Evolutionary conservation across 345 rosid genomes (phyloP).

Genomic region (Euphorbia peplus): DNA sequence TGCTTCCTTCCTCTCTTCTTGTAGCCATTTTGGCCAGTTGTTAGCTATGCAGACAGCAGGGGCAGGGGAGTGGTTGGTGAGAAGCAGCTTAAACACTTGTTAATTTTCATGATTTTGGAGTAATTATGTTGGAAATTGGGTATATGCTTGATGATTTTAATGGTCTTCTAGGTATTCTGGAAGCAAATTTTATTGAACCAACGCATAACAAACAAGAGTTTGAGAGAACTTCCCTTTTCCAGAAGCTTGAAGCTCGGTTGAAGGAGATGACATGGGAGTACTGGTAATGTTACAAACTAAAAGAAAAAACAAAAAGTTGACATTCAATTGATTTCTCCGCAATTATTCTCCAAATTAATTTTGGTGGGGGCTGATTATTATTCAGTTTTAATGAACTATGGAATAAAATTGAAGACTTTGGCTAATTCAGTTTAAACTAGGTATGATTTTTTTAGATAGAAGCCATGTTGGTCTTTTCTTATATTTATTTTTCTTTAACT

Average conservation of each 20-base stretch:
- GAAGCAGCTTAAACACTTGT: conserved; percentile 29
- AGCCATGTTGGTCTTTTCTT: too few species aligned
- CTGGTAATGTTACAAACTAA: conserved; percentile 45
- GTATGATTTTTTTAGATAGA: too few species aligned
- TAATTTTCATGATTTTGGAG: not conserved
- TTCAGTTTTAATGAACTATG: too few species aligned
- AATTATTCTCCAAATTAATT: not conserved
- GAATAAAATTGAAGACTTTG: not conserved
- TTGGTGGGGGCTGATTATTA: not conserved
- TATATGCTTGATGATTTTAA: not conserved
- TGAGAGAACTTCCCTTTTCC: conserved; percentile 93
- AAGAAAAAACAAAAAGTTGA: not conserved
- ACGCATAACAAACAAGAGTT: conserved; percentile 96
- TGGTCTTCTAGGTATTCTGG: conserved; percentile 62
- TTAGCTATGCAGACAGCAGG: conserved; percentile 40
- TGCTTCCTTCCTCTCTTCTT: conserved; percentile 13
- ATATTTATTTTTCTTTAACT: too few species aligned
- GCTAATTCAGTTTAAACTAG: not conserved
- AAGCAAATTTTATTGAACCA: conserved; percentile 92
- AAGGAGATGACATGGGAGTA: conserved; percentile 92
- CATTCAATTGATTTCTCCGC: not conserved
- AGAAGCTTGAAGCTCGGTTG: conserved; percentile 87
- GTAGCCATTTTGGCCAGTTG: conserved; percentile 92
- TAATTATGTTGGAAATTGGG: conserved; percentile 1
- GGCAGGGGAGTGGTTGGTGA: conserved; percentile 97